Evolutionary conservation across 768 basidiomycete genomes (phyloP).

Genomic region (Tylopilus intermedius): DNA sequence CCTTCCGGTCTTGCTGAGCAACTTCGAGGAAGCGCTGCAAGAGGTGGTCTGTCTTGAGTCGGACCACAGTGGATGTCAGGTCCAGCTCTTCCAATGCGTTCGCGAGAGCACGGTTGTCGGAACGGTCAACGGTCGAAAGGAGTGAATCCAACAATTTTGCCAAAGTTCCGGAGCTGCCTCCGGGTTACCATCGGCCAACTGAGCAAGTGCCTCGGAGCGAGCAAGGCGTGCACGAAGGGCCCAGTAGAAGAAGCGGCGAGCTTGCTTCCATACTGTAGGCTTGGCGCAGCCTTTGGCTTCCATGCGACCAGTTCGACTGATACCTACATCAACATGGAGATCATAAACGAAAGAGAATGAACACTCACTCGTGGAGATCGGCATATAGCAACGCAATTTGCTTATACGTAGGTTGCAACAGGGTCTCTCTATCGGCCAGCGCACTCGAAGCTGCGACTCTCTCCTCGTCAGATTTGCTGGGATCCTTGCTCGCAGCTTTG

Average conservation of each 20-base stretch:
- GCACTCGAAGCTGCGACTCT: slow-evolving; percentile 63
- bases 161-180: slow-evolving; percentile 65
- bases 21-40: slow-evolving; percentile 60
- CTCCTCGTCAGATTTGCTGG: slow-evolving; percentile 67
- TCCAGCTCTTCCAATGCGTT: slow-evolving; percentile 70
- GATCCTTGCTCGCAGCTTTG: slow-evolving; percentile 76
- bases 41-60: slow-evolving; percentile 68
- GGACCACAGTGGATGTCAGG: slow-evolving; percentile 52
- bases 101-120: slow-evolving; percentile 54
- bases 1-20: slow-evolving; percentile 72
- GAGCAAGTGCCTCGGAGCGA: slow-evolving; percentile 56
- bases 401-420: slow-evolving; percentile 86
- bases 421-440: slow-evolving; percentile 69
- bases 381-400: slow-evolving; percentile 92
- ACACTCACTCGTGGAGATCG: slow-evolving; percentile 88
- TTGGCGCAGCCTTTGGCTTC: slow-evolving; percentile 95
- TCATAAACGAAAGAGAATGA: not conserved
- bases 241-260: slow-evolving; percentile 93
- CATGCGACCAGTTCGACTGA: slow-evolving; percentile 90
- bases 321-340: slow-evolving; percentile 4
- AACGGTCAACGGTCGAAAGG: slow-evolving; percentile 46
- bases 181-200: slow-evolving; percentile 69
- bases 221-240: slow-evolving; percentile 79
- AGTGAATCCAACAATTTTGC: slow-evolving; percentile 59
- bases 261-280: slow-evolving; percentile 79